Evolutionary conservation across 176 grass and related monocot species (phyloP).

Genomic region (Avena eriantha): DNA sequence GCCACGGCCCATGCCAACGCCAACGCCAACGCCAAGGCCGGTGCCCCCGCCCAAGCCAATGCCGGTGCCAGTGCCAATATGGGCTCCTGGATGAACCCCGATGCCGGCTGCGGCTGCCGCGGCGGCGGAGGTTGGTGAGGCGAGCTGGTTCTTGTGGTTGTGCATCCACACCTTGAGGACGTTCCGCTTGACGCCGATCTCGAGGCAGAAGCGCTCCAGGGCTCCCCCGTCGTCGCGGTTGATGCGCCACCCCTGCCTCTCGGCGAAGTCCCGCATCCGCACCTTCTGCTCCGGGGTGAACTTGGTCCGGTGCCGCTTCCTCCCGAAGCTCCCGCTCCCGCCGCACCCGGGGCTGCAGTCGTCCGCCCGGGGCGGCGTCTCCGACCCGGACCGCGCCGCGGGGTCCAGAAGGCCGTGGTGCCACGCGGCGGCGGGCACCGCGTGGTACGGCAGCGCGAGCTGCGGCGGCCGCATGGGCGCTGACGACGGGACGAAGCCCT

Average conservation of each 20-base stretch:
- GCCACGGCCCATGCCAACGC: not conserved
- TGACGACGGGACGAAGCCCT: constrained; percentile 43
- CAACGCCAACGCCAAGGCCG: not conserved
- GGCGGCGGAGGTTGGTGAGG: constrained; percentile 22
- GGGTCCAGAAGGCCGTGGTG: constrained; percentile 37
- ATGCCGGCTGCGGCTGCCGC: not conserved
- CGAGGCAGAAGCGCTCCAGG: constrained; percentile 85
- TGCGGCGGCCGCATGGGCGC: constrained; percentile 27
- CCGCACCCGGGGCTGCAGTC: constrained; percentile 48
- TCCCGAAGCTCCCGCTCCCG: constrained; percentile 24
- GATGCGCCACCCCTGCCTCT: constrained; percentile 86
- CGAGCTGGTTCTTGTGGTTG: constrained; percentile 93
- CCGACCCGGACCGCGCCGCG: constrained; percentile 42
- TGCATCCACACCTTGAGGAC: constrained; percentile 99
- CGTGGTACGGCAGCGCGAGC: constrained; percentile 38
- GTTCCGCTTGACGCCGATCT: constrained; percentile 87
- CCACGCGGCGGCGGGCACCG: constrained; percentile 49
- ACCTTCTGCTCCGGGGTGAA: constrained; percentile 92
- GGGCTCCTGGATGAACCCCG: too few species aligned
- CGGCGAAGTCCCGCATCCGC: constrained; percentile 84
- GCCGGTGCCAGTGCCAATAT: too few species aligned
- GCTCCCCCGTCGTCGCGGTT: constrained; percentile 83
- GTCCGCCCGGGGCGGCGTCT: constrained; percentile 79
- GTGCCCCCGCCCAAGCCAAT: too few species aligned
- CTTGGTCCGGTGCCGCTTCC: constrained; percentile 85